A percentile compares a stretch with the other conserved stretches of the same genome.
These are phyloP conservation scores for Salix exigua DNA, from an alignment of 345 rosid genomes.

Conservation along the genomic window DNA sequence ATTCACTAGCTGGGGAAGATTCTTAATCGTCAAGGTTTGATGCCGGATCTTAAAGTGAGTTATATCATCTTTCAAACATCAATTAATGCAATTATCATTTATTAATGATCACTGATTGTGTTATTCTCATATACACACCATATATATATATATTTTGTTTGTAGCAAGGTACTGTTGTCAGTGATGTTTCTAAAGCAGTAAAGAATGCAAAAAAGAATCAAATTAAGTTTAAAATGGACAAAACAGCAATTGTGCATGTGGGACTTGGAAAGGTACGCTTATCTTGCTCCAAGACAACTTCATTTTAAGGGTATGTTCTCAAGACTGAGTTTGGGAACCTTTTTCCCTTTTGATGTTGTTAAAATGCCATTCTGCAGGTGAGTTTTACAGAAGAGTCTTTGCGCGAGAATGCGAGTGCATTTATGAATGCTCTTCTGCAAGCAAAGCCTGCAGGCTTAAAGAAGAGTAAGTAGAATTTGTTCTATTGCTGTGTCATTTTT, in stretches of 20 bases:
- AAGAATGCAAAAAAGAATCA: slow-evolving; percentile 74
- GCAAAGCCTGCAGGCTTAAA: slow-evolving; percentile 96
- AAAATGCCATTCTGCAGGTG: slow-evolving; percentile 37
- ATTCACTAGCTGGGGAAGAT: slow-evolving; percentile 69
- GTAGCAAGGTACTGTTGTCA: slow-evolving; percentile 88
- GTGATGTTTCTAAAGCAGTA: slow-evolving; percentile 67
- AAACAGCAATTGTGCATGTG: slow-evolving; percentile 79
- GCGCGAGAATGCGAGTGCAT: slow-evolving; percentile 85
- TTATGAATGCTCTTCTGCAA: slow-evolving; percentile 79
- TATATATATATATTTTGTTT: slow-evolving; percentile 10
- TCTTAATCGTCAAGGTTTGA: slow-evolving; percentile 82
- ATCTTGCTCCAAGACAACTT: slow-evolving; percentile 5
- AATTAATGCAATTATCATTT: not conserved
- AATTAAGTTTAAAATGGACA: slow-evolving; percentile 84
- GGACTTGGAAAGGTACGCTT: slow-evolving; percentile 82
- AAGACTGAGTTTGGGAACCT: not conserved
- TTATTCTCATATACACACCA: slow-evolving; percentile 2
- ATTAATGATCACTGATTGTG: not conserved
- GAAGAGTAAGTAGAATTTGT: slow-evolving; percentile 56
- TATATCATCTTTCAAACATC: slow-evolving; percentile 2
- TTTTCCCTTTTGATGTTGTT: not conserved
- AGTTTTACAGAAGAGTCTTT: slow-evolving; percentile 67
- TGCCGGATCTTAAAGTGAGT: slow-evolving; percentile 85
- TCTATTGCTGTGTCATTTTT: not conserved
- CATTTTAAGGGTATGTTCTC: not conserved